Evolutionary conservation across 148 eudicot species (phyloP).

Genomic region (Vaccinium myrtillus): DNA sequence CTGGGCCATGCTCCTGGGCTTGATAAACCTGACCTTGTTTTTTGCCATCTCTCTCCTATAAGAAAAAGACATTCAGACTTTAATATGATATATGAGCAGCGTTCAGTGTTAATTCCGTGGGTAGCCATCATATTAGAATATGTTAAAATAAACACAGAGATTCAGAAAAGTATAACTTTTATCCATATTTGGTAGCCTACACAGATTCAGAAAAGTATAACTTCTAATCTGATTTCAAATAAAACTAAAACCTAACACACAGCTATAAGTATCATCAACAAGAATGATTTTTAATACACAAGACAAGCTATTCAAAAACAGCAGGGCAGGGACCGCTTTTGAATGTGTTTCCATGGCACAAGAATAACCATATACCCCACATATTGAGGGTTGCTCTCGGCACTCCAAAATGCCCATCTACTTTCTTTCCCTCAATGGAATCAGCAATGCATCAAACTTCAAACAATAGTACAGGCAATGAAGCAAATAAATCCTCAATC

Average conservation of each 20-base stretch:
- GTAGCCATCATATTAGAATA: too few species aligned
- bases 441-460: constrained; percentile 13
- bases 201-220: too few species aligned
- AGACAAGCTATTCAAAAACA: constrained; percentile 18
- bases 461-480: constrained; percentile 21
- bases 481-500: constrained; percentile 26
- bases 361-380: constrained; percentile 17
- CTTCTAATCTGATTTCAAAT: constrained; percentile 16
- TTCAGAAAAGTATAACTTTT: too few species aligned
- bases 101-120: too few species aligned
- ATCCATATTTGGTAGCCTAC: too few species aligned
- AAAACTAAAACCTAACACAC: constrained; percentile 10
- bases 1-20: too few species aligned
- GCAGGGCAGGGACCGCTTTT: constrained; percentile 14
- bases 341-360: constrained; percentile 8
- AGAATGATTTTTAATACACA: constrained; percentile 14
- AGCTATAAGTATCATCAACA: not conserved
- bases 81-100: too few species aligned
- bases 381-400: constrained; percentile 18
- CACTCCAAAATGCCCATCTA: not conserved
- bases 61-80: too few species aligned
- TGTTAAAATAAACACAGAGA: too few species aligned
- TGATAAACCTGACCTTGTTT: too few species aligned
- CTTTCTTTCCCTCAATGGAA: constrained; percentile 3
- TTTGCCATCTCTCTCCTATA: too few species aligned